These are phyloP conservation scores for Scenedesmus sp. DNA, from an alignment of 163 green algal genomes.

Conservation along the genomic window DNA sequence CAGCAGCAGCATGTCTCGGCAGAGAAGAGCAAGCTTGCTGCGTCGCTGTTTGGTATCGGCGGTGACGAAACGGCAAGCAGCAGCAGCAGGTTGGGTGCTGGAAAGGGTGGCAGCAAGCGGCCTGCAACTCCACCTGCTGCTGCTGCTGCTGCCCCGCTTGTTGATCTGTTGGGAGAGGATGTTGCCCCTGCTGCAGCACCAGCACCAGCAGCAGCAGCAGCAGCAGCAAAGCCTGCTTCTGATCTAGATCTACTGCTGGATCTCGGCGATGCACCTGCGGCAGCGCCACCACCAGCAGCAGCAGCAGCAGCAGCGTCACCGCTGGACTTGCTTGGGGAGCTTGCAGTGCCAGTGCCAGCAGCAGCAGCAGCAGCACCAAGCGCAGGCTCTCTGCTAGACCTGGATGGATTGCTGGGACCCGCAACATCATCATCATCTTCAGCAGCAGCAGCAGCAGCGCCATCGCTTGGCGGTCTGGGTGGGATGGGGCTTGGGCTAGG, in stretches of 20 bases:
- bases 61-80: not conserved
- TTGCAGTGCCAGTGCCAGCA: conserved; percentile 20
- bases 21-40: conserved; percentile 72
- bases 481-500: not conserved
- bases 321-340: conserved; percentile 52
- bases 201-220: conserved; percentile 28
- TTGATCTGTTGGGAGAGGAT: conserved; percentile 41
- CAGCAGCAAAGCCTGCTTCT: not conserved
- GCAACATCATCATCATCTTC: not conserved
- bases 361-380: not conserved
- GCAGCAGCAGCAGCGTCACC: not conserved
- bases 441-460: not conserved
- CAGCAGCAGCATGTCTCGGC: not conserved
- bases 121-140: not conserved
- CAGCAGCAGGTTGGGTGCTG: not conserved
- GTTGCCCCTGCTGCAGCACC: conserved; percentile 4
- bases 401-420: conserved; percentile 7
- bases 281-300: conserved; percentile 17
- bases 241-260: conserved; percentile 42
- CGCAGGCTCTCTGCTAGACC: not conserved
- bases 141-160: conserved; percentile 1
- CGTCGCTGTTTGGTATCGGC: conserved; percentile 79
- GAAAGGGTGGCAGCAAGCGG: not conserved
- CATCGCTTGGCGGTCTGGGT: not conserved
- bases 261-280: not conserved